Evolutionary conservation across 495 filamentous ascomycete species (phyloP).

Genomic region (Patellaria atrata): DNA sequence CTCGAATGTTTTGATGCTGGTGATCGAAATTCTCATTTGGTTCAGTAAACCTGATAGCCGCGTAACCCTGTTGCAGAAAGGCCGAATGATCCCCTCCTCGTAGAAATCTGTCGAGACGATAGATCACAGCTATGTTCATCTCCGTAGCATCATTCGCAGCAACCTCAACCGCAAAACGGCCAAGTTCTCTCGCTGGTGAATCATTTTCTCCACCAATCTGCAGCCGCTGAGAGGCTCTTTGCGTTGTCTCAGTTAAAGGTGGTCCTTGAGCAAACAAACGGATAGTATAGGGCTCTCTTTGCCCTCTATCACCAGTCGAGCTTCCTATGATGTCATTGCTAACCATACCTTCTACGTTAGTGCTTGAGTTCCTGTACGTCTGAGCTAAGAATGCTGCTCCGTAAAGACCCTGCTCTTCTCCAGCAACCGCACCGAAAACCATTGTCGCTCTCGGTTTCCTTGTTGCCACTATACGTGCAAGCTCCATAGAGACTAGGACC

Average conservation of each 20-base stretch:
- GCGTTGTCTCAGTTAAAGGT: constrained; percentile 26
- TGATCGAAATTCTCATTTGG: constrained; percentile 38
- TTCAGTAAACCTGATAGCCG: constrained; percentile 40
- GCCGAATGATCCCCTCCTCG: constrained; percentile 38
- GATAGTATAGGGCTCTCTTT: constrained; percentile 31
- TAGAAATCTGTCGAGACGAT: constrained; percentile 38
- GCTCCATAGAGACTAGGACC: constrained; percentile 31
- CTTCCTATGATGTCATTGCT: constrained; percentile 40
- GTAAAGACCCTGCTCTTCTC: constrained; percentile 39
- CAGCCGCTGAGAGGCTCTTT: constrained; percentile 22
- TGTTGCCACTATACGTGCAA: constrained; percentile 33
- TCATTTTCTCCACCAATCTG: constrained; percentile 40
- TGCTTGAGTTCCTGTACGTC: constrained; percentile 30
- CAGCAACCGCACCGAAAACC: constrained; percentile 37
- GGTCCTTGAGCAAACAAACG: constrained; percentile 36
- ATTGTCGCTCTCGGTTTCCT: constrained; percentile 34
- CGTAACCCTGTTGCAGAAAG: constrained; percentile 36
- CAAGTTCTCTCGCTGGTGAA: constrained; percentile 37
- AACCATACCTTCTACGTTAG: constrained; percentile 37
- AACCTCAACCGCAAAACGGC: constrained; percentile 34
- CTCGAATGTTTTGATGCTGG: constrained; percentile 39
- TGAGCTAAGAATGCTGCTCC: constrained; percentile 34
- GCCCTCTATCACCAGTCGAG: constrained; percentile 29
- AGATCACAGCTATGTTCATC: constrained; percentile 33
- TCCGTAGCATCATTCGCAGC: constrained; percentile 22